Base-by-base conservation (phyloP, 345 rosid species). In the Eutrema japonicum region DNA sequence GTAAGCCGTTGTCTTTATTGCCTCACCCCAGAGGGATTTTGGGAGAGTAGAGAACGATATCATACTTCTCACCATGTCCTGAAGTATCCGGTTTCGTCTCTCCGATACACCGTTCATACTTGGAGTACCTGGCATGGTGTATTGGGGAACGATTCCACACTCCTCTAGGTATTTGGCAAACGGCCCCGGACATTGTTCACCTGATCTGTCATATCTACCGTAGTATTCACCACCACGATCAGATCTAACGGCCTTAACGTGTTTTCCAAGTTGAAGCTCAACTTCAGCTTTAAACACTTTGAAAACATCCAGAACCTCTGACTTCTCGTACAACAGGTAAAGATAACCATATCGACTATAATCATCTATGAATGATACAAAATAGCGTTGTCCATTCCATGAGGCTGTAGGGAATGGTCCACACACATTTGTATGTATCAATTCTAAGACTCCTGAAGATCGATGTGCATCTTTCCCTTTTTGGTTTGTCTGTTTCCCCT, bases 61-160 rank as follows among this genome's bases (percentile, higher is more conserved):
- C 56, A 51, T 51, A 10, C 33, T 27, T 27, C 56, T 51, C 56
- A 51, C 35, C 56, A 51, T 51, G 11, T 51, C 35, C n/a, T 27
- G 11, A 27, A 51, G 35, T 13, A 22, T 46, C 2, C 8, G 8
- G 50, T 46, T 46, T 13, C 8, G 0, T 46, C 8, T n/a, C 2
- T 10, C 35, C 35, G n/a, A 7, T 4, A 51, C 56, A 51, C 35
- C 33, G 9, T 51, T 51, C 56, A 51, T 51, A 51, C 14, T 51
- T 26, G 56, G 35, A 10, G 35, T 10, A 26, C 56, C 35, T 5
- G 14, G 8, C 56, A 51, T 51, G 56, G 56, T 51, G 35, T 27
- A 51, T 51, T 51, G n/a, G 7, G 35, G 35, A 2, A 51, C 5
- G 8, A 51, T 52, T 11, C 36, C 36, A 52, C 57, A 18, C n/a